Evolutionary conservation across 2,329 filamentous ascomycete genomes (phyloP).

Genomic region (Canariomyces notabilis): DNA sequence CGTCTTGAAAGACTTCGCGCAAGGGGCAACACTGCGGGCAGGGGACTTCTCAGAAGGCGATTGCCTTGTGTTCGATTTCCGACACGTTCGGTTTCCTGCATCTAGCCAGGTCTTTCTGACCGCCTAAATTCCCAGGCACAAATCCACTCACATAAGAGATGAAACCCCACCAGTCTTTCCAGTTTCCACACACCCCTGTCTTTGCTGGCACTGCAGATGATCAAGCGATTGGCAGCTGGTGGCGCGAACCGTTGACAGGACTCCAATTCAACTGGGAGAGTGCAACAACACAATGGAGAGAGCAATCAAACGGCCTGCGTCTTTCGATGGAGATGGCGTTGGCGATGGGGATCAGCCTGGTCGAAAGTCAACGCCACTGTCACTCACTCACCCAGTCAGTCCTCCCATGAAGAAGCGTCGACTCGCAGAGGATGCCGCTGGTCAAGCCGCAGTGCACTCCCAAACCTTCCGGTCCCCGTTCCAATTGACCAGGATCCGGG

Average conservation of each 20-base stretch:
- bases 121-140: conserved; percentile 17
- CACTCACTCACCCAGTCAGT: conserved; percentile 39
- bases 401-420: conserved; percentile 30
- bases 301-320: background rate
- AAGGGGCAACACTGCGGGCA: conserved; percentile 8
- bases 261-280: background rate
- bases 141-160: conserved; percentile 1
- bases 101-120: conserved; percentile 14
- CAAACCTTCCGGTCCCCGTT: conserved; percentile 56
- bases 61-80: conserved; percentile 13
- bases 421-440: background rate
- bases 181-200: too few relatives aligned
- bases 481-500: conserved; percentile 63
- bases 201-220: background rate
- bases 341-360: conserved; percentile 3
- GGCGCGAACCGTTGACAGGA: background rate
- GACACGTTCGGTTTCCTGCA: conserved; percentile 14
- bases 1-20: conserved; percentile 11
- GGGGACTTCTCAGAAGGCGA: conserved; percentile 18
- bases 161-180: too few relatives aligned
- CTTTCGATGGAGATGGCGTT: too few relatives aligned
- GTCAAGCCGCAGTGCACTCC: background rate
- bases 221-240: conserved; percentile 4
- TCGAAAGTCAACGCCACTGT: conserved; percentile 23
- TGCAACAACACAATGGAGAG: conserved; percentile 10